Evolutionary conservation across 176 grass and related monocot genomes (phyloP).

Genomic region (Triticum dicoccoides): DNA sequence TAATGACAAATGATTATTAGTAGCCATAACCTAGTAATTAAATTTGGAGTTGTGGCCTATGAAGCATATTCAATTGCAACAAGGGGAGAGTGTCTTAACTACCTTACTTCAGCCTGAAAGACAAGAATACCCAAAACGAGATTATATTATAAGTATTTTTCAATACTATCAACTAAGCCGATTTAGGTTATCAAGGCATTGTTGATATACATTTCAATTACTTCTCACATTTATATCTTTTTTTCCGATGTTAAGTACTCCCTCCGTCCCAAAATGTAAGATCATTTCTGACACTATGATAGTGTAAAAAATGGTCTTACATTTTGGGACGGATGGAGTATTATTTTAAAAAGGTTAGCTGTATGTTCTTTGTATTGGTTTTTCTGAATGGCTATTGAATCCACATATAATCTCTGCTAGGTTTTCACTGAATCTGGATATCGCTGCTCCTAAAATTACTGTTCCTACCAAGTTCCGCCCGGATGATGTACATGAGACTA

Average conservation of each 20-base stretch:
- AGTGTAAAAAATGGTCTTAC: no score
- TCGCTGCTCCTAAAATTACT: constrained; percentile 97
- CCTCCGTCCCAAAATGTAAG: no score
- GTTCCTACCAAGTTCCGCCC: constrained; percentile 86
- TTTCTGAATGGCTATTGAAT: constrained; percentile 17
- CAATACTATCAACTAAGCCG: neutral
- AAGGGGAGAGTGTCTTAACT: constrained; percentile 21
- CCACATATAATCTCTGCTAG: constrained; percentile 33
- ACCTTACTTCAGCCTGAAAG: constrained; percentile 18
- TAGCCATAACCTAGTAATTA: neutral
- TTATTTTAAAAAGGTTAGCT: neutral
- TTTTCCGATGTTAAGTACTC: neutral
- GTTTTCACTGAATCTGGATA: constrained; percentile 95
- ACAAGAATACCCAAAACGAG: neutral
- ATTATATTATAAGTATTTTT: constrained; percentile 3
- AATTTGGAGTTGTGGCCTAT: constrained; percentile 16
- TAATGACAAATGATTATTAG: neutral
- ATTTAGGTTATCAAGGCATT: neutral
- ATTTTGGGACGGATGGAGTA: no score
- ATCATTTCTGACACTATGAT: no score
- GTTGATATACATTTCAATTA: constrained; percentile 3
- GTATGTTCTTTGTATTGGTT: neutral
- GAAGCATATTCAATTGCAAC: constrained; percentile 14
- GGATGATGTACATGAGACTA: constrained; percentile 81
- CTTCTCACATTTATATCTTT: neutral